Base-by-base conservation (phyloP, 2,329 filamentous ascomycete species). In the Paecilomyces fulvus region DNA sequence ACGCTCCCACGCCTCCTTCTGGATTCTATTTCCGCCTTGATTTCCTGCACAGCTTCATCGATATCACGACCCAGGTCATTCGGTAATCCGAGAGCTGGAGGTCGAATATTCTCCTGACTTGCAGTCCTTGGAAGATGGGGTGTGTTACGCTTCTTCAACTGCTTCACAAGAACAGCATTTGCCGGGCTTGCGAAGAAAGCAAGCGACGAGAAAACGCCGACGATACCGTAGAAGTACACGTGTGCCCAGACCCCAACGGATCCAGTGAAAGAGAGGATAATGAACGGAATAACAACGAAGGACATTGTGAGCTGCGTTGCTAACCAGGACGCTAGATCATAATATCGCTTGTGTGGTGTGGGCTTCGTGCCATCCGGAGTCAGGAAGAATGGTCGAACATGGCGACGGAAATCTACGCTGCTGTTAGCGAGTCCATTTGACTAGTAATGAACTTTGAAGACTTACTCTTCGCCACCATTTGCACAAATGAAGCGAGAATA, bases 381-480 rank as follows among this genome's bases (percentile, higher is more conserved):
- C 51, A 97, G 77, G 79, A 99, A 96, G 76, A 99, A 92, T 21
- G 94, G 94, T 1, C 94, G 90, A 58, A 97, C 75, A 66, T 92
- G 83, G 55, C 94, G 90, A 54, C 94, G 91, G 72, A 88, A 90
- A 69, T 96, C 92, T 96, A 59, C 2, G 53, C 0, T 17, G 11
- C 63, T 53, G 60, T 68, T 49, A 63, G 58, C 31, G 52, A 60
- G 37, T 43, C 37, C 9, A 10, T 8, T n/a, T 43, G 14, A 17
- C 37, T 43, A n/a, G 37, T 43, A 43, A n/a, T 6, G 23, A 50
- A n/a, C 33, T 55, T 21, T 3, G 23, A 28, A 23, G 21, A 80
- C 87, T 71, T 79, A 96, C 92, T 91, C 79, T 99, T 99, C 55
- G 94, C 92, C 17, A 87, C 87, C 1, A 91, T 96, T 70, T 99